These are phyloP conservation scores for Phaeotremella fagi DNA, from an alignment of 768 basidiomycete species.

Conservation along the genomic window DNA sequence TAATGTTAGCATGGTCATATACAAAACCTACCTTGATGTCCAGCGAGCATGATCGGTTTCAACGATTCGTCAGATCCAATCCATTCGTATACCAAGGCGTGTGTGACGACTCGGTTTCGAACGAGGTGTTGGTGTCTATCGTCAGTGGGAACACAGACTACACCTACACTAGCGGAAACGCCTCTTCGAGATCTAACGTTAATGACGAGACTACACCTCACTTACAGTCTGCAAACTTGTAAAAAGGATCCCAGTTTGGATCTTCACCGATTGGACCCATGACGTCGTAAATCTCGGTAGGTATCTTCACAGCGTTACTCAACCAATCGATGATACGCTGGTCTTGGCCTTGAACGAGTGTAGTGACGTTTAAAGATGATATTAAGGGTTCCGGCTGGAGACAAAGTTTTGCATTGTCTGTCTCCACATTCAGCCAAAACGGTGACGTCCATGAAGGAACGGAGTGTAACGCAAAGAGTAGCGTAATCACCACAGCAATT, in stretches of 20 bases:
- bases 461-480: no score
- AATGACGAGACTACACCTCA: neutral
- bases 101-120: conserved; percentile 68
- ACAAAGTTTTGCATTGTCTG: conserved; percentile 6
- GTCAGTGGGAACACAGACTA: no score
- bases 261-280: conserved; percentile 41
- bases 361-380: conserved; percentile 20
- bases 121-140: conserved; percentile 57
- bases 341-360: conserved; percentile 19
- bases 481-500: no score
- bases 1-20: neutral
- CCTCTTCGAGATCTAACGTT: conserved; percentile 51
- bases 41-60: conserved; percentile 60
- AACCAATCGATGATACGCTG: conserved; percentile 29
- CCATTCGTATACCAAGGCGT: conserved; percentile 70
- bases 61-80: conserved; percentile 58
- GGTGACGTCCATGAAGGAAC: no score
- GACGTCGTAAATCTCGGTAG: conserved; percentile 41
- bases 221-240: conserved; percentile 34
- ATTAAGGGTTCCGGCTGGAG: conserved; percentile 19
- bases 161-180: conserved; percentile 64
- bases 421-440: no score
- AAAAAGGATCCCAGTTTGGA: conserved; percentile 36
- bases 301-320: conserved; percentile 38
- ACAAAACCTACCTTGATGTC: conserved; percentile 36